Base-by-base conservation (phyloP, 148 eudicot genomes). In the Suaeda aralocaspica region DNA sequence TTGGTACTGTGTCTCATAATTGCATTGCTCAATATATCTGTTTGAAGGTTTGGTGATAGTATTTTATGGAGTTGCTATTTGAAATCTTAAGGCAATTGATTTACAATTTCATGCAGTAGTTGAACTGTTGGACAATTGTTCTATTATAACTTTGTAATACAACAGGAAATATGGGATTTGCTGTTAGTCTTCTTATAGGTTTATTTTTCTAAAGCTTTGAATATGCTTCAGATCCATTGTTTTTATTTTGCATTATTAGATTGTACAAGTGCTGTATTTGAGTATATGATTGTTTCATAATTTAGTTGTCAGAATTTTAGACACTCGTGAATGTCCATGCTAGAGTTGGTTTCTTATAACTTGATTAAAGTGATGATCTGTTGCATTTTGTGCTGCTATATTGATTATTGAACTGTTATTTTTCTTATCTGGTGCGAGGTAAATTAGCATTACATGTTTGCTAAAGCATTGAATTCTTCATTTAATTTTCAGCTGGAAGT, bases 401-500 rank as follows among this genome's bases (percentile, higher is more conserved):
- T n/a, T n/a, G n/a, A n/a, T n/a, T n/a, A n/a, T n/a, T n/a, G n/a
- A n/a, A n/a, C n/a, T n/a, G n/a, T 8, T 42, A 19, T 46, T 49
- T 42, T 55, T 19, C 61, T 15, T 33, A 13, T 45, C 7, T 21
- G 13, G 31, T 15, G 29, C 19, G 19, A 15, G 12, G 22, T 24
- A 22, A 29, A 55, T 14, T 13, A 19, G 13, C 1, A 14, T 26
- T 21, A n/a, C 12, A 1, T 14, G 9, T 66, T 24, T 19, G 22
- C 64, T 25, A 30, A 49, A 24, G 9, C 26, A 56, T 60, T 64
- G 26, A 58, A 28, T 46, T 39, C 10, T 76, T 62, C 19, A 62
- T 33, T 66, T 30, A 48, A 50, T 76, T 57, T 86, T 81, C 82
- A 92, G 98, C 61, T 64, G 88, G 80, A 46, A 82, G 78, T 59